These are phyloP conservation scores for Epichloe uncinata DNA, from an alignment of 2,329 filamentous ascomycete species.

Conservation along the genomic window DNA sequence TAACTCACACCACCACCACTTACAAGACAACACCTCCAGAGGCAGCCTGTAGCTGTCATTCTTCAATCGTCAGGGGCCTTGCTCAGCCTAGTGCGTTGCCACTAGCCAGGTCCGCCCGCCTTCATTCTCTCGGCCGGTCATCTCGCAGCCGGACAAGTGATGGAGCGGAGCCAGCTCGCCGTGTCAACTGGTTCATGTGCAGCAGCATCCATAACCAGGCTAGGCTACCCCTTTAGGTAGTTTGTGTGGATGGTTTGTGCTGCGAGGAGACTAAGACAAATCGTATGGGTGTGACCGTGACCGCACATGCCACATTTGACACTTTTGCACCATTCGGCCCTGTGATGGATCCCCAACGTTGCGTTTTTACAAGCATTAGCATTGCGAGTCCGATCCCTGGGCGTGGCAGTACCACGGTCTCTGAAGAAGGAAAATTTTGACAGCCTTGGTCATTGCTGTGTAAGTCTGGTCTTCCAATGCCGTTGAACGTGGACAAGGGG, in stretches of 20 bases:
- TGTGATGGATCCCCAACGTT: conserved; percentile 1
- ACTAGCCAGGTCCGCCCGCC: background rate
- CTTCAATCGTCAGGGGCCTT: too few species aligned
- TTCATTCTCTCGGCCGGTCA: background rate
- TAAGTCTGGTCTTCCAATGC: background rate
- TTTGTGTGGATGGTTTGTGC: background rate
- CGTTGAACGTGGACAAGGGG: background rate
- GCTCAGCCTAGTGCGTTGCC: too few species aligned
- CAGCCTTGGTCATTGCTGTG: background rate
- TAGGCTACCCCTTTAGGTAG: conserved; percentile 1
- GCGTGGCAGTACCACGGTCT: background rate
- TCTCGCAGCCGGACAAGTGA: background rate
- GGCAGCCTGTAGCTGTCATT: too few species aligned
- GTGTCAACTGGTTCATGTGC: background rate
- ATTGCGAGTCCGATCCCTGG: conserved; percentile 1
- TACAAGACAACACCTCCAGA: background rate
- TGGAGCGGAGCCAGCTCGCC: background rate
- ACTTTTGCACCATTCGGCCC: background rate
- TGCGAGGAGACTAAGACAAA: background rate
- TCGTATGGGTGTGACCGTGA: conserved; percentile 1
- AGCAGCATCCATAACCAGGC: background rate
- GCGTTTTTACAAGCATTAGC: background rate
- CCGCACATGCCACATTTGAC: background rate
- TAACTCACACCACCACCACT: background rate
- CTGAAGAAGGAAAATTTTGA: background rate